Conservation (phyloP, 371 early-diverging fungal species). For the Syncephalastrum contaminatum region DNA sequence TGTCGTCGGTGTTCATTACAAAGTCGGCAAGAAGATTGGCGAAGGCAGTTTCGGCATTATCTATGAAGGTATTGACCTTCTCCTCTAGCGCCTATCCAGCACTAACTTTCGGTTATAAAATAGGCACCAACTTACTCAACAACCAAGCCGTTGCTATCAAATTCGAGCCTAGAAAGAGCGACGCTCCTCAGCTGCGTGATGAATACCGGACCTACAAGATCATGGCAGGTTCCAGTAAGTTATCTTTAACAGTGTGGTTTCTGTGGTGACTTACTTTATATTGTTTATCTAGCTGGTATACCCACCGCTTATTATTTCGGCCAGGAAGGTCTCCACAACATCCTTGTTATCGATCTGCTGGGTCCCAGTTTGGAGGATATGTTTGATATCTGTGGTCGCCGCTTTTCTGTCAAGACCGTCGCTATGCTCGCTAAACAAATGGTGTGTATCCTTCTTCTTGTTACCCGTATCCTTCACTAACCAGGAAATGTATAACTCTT, state of each 20-base stretch:
- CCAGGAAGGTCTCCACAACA: slow-evolving; percentile 88
- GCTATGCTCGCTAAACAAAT: slow-evolving; percentile 94
- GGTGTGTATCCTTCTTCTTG: slow-evolving; percentile 35
- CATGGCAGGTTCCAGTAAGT: slow-evolving; percentile 70
- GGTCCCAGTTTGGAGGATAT: slow-evolving; percentile 94
- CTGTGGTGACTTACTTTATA: not conserved
- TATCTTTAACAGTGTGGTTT: too few relatives aligned
- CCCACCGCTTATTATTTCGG: slow-evolving; percentile 90
- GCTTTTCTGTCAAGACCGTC: slow-evolving; percentile 88
- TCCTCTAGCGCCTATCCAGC: not conserved
- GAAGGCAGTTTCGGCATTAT: slow-evolving; percentile 95
- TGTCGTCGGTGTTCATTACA: slow-evolving; percentile 88
- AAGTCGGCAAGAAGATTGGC: slow-evolving; percentile 90
- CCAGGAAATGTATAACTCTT: not conserved
- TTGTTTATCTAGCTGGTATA: slow-evolving; percentile 59
- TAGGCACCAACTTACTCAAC: slow-evolving; percentile 72
- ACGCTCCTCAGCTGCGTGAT: slow-evolving; percentile 92
- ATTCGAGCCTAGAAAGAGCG: slow-evolving; percentile 91
- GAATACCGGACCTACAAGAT: slow-evolving; percentile 92
- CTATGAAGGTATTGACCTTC: slow-evolving; percentile 82
- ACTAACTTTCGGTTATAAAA: not conserved
- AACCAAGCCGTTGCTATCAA: slow-evolving; percentile 89
- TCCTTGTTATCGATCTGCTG: slow-evolving; percentile 92
- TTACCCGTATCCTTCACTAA: too few relatives aligned
- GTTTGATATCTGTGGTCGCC: slow-evolving; percentile 89